Percentiles rank a stretch among this genome's conserved stretches.
Evolutionary conservation across 2,329 filamentous ascomycete genomes (phyloP).

Genomic region (Aspergillus sp.): DNA sequence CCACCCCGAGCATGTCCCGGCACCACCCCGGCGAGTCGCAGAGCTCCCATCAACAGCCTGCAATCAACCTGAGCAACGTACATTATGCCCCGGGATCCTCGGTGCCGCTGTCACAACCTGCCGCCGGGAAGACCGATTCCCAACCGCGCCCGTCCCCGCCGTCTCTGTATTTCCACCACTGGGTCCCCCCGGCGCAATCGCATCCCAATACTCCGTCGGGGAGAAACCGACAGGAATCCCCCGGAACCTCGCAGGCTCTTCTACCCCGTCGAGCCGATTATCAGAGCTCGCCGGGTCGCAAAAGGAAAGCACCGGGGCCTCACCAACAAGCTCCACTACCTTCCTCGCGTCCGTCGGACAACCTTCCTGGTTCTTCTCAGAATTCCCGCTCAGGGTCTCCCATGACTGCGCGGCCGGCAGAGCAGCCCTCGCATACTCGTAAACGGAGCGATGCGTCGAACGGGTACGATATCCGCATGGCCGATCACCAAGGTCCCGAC

Average conservation of each 20-base stretch:
- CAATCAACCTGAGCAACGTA: constrained; percentile 24
- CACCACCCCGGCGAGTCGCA: constrained; percentile 46
- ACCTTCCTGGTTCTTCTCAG: not conserved
- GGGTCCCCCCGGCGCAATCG: constrained; percentile 74
- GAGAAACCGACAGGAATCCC: constrained; percentile 59
- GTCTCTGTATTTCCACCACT: constrained; percentile 87
- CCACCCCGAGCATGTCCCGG: constrained; percentile 17
- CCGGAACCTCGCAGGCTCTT: constrained; percentile 43
- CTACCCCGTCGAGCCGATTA: constrained; percentile 55
- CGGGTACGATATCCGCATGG: constrained; percentile 1
- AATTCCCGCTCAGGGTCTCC: constrained; percentile 21
- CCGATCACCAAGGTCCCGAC: not conserved
- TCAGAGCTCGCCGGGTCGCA: constrained; percentile 72
- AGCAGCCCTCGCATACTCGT: constrained; percentile 2
- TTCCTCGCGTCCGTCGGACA: constrained; percentile 49
- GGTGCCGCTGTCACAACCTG: constrained; percentile 52
- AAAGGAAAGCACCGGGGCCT: constrained; percentile 69
- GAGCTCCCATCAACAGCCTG: constrained; percentile 34
- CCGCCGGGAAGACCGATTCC: constrained; percentile 54
- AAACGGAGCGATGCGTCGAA: constrained; percentile 11
- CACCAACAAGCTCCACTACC: constrained; percentile 54
- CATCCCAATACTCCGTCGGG: constrained; percentile 73
- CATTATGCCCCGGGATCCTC: constrained; percentile 33
- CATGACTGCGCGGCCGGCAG: constrained; percentile 28
- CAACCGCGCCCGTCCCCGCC: constrained; percentile 66